Conservation (phyloP, 2,329 filamentous ascomycete genomes). For the Gaeumannomyces sp. region DNA sequence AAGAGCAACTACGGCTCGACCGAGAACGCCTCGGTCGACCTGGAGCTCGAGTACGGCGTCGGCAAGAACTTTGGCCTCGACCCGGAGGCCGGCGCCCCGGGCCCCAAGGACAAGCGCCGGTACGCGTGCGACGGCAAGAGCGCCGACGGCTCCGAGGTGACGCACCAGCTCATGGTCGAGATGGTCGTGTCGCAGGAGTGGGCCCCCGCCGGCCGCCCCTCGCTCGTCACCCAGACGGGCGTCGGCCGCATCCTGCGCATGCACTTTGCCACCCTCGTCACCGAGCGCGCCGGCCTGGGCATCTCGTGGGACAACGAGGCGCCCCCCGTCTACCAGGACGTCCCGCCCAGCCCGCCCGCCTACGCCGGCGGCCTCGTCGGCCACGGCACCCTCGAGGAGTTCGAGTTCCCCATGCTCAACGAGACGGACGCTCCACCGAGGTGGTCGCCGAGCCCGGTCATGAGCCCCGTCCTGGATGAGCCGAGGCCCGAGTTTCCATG, state of each 20-base stretch:
- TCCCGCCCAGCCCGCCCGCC: slow-evolving; percentile 75
- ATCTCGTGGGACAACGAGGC: slow-evolving; percentile 97
- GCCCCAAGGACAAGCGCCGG: slow-evolving; percentile 26
- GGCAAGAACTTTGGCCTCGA: slow-evolving; percentile 25
- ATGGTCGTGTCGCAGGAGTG: slow-evolving; percentile 93
- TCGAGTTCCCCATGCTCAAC: slow-evolving; percentile 10
- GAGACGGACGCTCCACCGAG: background rate
- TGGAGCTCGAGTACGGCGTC: slow-evolving; percentile 74
- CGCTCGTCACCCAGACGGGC: slow-evolving; percentile 75
- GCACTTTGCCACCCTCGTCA: slow-evolving; percentile 79
- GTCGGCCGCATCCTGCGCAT: slow-evolving; percentile 87
- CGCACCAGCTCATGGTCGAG: slow-evolving; percentile 83
- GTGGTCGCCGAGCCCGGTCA: slow-evolving; percentile 3
- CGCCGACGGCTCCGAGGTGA: slow-evolving; percentile 67
- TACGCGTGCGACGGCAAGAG: slow-evolving; percentile 75
- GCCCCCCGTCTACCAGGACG: slow-evolving; percentile 89
- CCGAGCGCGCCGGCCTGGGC: slow-evolving; percentile 76
- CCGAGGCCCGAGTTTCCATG: background rate
- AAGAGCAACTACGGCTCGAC: slow-evolving; percentile 58
- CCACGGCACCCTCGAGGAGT: slow-evolving; percentile 27
- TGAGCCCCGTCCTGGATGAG: background rate
- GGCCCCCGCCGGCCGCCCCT: slow-evolving; percentile 60
- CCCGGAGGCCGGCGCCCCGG: background rate
- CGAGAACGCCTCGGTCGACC: slow-evolving; percentile 58
- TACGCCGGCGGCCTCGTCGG: slow-evolving; percentile 36